phyloP scores from a whole-genome alignment of 495 filamentous ascomycete genomes.

The Pyrenopolyporus hunteri region DNA sequence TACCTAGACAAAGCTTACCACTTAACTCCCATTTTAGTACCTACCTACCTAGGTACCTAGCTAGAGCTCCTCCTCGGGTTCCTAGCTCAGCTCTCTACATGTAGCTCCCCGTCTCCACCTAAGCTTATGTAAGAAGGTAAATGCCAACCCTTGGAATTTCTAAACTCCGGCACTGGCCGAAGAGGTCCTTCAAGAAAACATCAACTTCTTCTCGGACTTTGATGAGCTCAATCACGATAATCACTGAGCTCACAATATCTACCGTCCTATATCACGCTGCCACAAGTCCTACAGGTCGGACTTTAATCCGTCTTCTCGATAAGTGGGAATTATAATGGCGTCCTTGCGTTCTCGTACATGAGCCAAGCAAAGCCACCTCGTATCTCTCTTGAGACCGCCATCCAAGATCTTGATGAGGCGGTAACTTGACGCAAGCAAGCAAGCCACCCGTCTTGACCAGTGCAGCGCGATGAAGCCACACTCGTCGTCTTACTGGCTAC shows the following conservation, averaged over 20 bases:
- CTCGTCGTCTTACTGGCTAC: conserved; percentile 3
- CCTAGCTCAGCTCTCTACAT: too few relatives aligned
- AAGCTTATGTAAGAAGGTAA: too few relatives aligned
- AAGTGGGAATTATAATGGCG: neutral
- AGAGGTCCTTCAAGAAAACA: neutral
- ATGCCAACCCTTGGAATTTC: neutral
- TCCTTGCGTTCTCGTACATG: conserved; percentile 3
- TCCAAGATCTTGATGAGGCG: neutral
- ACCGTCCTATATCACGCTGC: too few relatives aligned
- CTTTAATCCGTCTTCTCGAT: too few relatives aligned
- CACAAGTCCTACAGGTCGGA: too few relatives aligned
- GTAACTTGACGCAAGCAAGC: conserved; percentile 8
- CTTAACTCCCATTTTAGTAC: too few relatives aligned
- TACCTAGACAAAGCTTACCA: too few relatives aligned
- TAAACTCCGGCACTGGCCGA: neutral
- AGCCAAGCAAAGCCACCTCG: conserved; percentile 32
- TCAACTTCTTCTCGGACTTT: neutral
- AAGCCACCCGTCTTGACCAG: neutral
- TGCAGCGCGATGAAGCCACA: conserved; percentile 4
- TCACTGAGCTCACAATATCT: too few relatives aligned
- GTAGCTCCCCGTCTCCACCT: too few relatives aligned
- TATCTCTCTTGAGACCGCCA: conserved; percentile 12
- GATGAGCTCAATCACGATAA: too few relatives aligned
- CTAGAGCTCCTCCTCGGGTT: too few relatives aligned
- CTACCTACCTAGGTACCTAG: too few relatives aligned